A percentile compares a stretch with the other conserved stretches of the same genome.
These are phyloP conservation scores for Earliella scabrosa DNA, from an alignment of 1,284 basidiomycete species.

Conservation along the genomic window DNA sequence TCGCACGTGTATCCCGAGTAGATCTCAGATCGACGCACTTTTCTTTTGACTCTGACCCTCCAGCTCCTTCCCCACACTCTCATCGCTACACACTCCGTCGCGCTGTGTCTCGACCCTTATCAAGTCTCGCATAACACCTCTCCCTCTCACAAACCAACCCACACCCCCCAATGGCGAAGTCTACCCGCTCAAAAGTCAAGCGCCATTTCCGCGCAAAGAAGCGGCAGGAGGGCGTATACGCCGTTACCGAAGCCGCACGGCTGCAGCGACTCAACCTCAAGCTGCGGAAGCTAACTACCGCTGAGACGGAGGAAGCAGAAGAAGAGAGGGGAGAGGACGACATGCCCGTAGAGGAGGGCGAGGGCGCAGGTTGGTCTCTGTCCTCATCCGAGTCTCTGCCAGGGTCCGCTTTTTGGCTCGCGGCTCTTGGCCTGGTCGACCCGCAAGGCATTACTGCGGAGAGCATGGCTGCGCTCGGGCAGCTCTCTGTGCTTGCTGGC, in stretches of 20 bases:
- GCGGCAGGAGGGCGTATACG: slow-evolving; percentile 83
- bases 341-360: slow-evolving; percentile 31
- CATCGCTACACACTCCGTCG: neutral
- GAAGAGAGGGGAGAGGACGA: slow-evolving; percentile 27
- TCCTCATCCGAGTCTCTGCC: neutral
- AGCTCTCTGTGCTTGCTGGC: neutral
- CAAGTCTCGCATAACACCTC: neutral
- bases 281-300: slow-evolving; percentile 54
- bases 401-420: slow-evolving; percentile 43
- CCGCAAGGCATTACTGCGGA: slow-evolving; percentile 56
- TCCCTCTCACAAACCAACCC: neutral
- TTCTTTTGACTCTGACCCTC: slow-evolving; percentile 5
- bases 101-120: neutral
- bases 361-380: slow-evolving; percentile 63
- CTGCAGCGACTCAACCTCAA: slow-evolving; percentile 78
- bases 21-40: slow-evolving; percentile 22
- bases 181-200: slow-evolving; percentile 88
- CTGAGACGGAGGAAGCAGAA: slow-evolving; percentile 39
- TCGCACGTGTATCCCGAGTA: slow-evolving; percentile 16
- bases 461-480: slow-evolving; percentile 39
- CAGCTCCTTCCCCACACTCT: neutral
- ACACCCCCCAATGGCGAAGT: slow-evolving; percentile 83
- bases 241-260: slow-evolving; percentile 84
- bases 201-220: slow-evolving; percentile 86
- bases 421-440: slow-evolving; percentile 59